Evolutionary conservation across 148 eudicot genomes (phyloP).

Genomic region (Rhododendron mucronatum): DNA sequence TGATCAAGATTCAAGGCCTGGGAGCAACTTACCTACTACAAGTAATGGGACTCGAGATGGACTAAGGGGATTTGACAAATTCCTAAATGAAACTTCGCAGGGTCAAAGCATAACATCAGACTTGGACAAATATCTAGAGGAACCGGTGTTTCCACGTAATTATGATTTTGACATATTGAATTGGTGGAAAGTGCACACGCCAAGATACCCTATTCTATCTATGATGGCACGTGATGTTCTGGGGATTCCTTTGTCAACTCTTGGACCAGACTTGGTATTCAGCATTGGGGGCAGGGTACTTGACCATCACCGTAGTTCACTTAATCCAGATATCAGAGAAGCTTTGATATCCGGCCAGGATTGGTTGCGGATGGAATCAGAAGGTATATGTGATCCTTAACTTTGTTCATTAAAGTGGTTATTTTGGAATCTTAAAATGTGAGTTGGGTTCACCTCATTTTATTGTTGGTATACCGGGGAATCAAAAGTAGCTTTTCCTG

Average conservation of each 20-base stretch:
- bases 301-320: constrained; percentile 60
- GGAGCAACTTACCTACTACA: constrained; percentile 40
- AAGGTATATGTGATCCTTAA: constrained; percentile 30
- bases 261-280: constrained; percentile 64
- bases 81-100: constrained; percentile 81
- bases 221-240: constrained; percentile 93
- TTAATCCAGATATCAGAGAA: constrained; percentile 67
- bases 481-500: neutral
- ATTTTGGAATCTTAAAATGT: neutral
- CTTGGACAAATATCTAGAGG: constrained; percentile 89
- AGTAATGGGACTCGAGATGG: constrained; percentile 66
- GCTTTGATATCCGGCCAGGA: constrained; percentile 96
- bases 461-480: neutral
- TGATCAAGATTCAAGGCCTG: constrained; percentile 44
- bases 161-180: constrained; percentile 72
- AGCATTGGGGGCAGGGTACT: constrained; percentile 64
- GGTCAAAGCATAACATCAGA: constrained; percentile 64
- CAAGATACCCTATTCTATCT: constrained; percentile 86
- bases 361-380: constrained; percentile 67
- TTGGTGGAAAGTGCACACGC: constrained; percentile 99
- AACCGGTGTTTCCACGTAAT: constrained; percentile 80
- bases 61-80: constrained; percentile 84
- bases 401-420: neutral
- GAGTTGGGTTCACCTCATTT: neutral
- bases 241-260: constrained; percentile 69